Conservation (phyloP, 179 eudicot species). For the Actinidia chinensis region DNA sequence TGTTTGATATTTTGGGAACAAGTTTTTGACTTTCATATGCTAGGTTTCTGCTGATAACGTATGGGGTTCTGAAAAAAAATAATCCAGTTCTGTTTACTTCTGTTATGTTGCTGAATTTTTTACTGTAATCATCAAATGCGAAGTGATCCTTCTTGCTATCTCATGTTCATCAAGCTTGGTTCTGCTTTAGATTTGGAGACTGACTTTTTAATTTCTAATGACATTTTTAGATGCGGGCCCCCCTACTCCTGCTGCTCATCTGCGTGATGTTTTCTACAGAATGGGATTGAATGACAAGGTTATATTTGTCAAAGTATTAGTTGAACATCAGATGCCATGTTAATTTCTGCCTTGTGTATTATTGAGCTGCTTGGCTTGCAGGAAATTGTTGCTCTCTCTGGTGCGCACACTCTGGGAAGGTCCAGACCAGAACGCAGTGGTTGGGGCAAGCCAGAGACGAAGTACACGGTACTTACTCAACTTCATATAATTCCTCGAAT, state of each 20-base stretch:
- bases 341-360: constrained; percentile 19
- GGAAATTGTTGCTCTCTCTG: constrained; percentile 95
- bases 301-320: neutral
- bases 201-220: constrained; percentile 21
- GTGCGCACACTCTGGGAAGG: constrained; percentile 94
- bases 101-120: neutral
- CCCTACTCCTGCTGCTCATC: constrained; percentile 89
- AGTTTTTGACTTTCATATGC: neutral
- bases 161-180: constrained; percentile 3
- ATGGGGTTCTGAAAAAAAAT: neutral
- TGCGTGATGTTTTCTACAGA: constrained; percentile 88
- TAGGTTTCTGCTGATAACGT: neutral
- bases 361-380: constrained; percentile 33
- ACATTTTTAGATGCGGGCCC: constrained; percentile 82
- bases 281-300: constrained; percentile 97
- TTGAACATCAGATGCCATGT: constrained; percentile 12
- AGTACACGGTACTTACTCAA: constrained; percentile 70
- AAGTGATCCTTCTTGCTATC: neutral
- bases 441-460: constrained; percentile 98
- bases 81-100: neutral
- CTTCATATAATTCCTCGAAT: neutral
- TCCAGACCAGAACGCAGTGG: constrained; percentile 99
- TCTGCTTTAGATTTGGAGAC: neutral
- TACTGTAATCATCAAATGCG: neutral
- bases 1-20: neutral